Conservation (phyloP, 2,329 filamentous ascomycete species). For the Monosporascus sp. region DNA sequence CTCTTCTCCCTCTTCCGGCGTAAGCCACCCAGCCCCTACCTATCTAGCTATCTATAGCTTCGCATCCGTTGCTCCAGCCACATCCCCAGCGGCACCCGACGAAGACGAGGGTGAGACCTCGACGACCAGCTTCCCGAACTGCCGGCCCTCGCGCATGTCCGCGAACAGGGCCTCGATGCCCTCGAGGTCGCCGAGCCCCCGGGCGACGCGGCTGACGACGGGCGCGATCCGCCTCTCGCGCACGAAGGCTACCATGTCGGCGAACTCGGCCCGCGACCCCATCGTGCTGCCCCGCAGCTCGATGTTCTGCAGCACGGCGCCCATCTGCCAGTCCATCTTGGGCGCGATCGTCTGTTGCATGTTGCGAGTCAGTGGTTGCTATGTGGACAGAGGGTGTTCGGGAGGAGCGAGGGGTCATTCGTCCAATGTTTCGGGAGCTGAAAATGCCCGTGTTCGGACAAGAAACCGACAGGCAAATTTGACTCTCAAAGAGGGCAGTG, state of each 20-base stretch:
- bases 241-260: conserved; percentile 86
- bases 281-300: conserved; percentile 85
- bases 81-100: conserved; percentile 13
- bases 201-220: conserved; percentile 68
- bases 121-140: conserved; percentile 92
- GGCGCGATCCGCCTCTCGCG: conserved; percentile 66
- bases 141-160: conserved; percentile 77
- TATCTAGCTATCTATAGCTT: conserved; percentile 32
- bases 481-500: too few species aligned
- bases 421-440: too few species aligned
- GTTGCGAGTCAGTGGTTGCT: too few species aligned
- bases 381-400: too few species aligned
- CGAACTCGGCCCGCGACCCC: conserved; percentile 85
- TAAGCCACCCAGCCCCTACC: not conserved
- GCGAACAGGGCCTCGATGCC: conserved; percentile 79
- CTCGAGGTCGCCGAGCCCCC: conserved; percentile 69
- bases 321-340: conserved; percentile 82
- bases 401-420: too few species aligned
- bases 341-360: conserved; percentile 57
- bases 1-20: too few species aligned
- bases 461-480: too few species aligned
- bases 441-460: too few species aligned
- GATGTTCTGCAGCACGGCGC: conserved; percentile 78
- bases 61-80: conserved; percentile 17
- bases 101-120: conserved; percentile 46